Percentiles rank a stretch among this genome's conserved stretches.
phyloP scores from a whole-genome alignment of 352 stramenopile species.

The Phytophthora sansomeana region DNA sequence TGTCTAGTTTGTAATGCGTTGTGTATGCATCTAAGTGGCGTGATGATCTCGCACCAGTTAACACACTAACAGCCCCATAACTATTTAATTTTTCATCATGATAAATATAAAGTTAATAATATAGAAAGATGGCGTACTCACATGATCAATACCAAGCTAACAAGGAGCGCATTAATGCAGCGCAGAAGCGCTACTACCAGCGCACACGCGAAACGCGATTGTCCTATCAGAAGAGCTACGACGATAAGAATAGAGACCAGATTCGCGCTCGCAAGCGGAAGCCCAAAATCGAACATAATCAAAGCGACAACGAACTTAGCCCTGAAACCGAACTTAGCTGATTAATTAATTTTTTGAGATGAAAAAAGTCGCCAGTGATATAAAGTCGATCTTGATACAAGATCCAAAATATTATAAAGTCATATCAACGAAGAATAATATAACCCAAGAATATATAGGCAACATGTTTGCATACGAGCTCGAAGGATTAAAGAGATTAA shows the following conservation, averaged over 20 bases:
- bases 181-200: conserved; percentile 13
- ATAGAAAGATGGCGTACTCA: conserved; percentile 3
- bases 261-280: too few relatives aligned
- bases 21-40: too few relatives aligned
- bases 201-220: conserved; percentile 2
- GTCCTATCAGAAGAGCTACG: background rate
- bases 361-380: too few relatives aligned
- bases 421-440: background rate
- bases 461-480: conserved; percentile 12
- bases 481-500: conserved; percentile 8
- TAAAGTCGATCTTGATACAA: conserved; percentile 19
- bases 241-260: background rate
- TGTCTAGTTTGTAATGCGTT: too few relatives aligned
- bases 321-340: background rate
- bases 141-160: conserved; percentile 1
- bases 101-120: conserved; percentile 17
- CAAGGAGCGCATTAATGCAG: background rate
- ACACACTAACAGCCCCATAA: too few relatives aligned
- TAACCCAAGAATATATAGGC: too few relatives aligned
- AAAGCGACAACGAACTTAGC: background rate
- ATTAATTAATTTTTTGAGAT: background rate
- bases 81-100: conserved; percentile 9
- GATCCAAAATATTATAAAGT: conserved; percentile 10
- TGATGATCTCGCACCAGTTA: too few relatives aligned
- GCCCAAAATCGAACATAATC: too few relatives aligned